A percentile compares a stretch with the other conserved stretches of the same genome.
These are phyloP conservation scores for Strigomonas culicis DNA, from an alignment of 208 protist species.

Conservation along the genomic window DNA sequence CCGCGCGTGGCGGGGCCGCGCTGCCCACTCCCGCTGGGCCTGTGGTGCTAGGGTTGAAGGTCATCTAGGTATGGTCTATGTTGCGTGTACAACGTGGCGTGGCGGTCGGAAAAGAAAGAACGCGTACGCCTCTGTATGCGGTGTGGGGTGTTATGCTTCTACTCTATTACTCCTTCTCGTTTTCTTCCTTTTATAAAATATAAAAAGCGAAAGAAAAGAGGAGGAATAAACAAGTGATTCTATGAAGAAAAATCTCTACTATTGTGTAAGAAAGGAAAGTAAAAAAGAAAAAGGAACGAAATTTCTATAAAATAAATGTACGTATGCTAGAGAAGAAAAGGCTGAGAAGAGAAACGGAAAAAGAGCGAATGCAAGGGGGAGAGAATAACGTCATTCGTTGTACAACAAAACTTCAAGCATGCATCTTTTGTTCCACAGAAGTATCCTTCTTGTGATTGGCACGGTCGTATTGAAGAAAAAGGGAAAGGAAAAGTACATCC, in stretches of 20 bases:
- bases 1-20: too few relatives aligned
- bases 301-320: constrained; percentile 7
- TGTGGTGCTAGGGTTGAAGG: too few relatives aligned
- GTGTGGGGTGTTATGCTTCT: not conserved
- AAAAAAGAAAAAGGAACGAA: constrained; percentile 2
- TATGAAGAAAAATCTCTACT: constrained; percentile 6
- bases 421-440: too few relatives aligned
- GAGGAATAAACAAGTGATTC: constrained; percentile 14
- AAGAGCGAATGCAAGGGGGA: constrained; percentile 19
- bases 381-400: not conserved
- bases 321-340: constrained; percentile 13
- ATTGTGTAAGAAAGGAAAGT: not conserved
- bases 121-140: not conserved
- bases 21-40: too few relatives aligned
- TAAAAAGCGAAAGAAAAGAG: constrained; percentile 9
- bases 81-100: not conserved
- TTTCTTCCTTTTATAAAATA: constrained; percentile 7
- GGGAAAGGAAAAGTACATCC: not conserved
- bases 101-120: not conserved
- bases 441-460: too few relatives aligned
- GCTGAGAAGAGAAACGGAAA: constrained; percentile 12
- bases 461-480: not conserved
- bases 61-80: too few relatives aligned
- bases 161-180: too few relatives aligned
- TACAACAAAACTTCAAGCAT: constrained; percentile 8